These are phyloP conservation scores for Teratosphaeria zuluensis DNA, from an alignment of 2,329 filamentous ascomycete genomes.

Conservation along the genomic window DNA sequence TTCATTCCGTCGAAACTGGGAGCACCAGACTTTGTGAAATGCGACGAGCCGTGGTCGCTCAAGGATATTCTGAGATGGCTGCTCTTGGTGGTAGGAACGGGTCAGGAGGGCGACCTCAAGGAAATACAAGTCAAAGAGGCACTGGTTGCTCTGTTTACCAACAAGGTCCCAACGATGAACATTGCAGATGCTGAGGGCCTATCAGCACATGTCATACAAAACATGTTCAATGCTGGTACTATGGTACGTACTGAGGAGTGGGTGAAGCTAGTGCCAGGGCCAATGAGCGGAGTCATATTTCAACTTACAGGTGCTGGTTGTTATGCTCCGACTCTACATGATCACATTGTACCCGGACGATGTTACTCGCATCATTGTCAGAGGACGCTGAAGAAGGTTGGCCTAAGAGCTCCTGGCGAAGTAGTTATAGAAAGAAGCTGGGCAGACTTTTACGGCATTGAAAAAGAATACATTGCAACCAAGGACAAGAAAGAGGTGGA, in stretches of 20 bases:
- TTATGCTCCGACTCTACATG: conserved; percentile 76
- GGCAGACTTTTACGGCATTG: conserved; percentile 79
- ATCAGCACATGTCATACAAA: conserved; percentile 63
- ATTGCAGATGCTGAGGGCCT: conserved; percentile 90
- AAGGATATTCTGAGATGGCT: conserved; percentile 83
- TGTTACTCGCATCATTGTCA: conserved; percentile 95
- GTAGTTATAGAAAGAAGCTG: conserved; percentile 51
- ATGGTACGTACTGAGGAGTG: conserved; percentile 89
- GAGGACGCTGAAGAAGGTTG: conserved; percentile 87
- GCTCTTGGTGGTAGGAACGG: conserved; percentile 61
- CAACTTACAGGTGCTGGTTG: conserved; percentile 87
- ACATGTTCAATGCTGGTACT: conserved; percentile 70
- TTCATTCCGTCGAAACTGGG: conserved; percentile 63
- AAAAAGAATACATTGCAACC: conserved; percentile 62
- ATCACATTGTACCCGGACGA: conserved; percentile 55
- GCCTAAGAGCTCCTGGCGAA: conserved; percentile 62
- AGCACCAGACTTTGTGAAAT: conserved; percentile 71
- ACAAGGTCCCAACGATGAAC: conserved; percentile 97
- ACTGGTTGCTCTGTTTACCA: conserved; percentile 77
- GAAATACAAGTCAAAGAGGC: conserved; percentile 79
- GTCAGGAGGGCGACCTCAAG: conserved; percentile 81
- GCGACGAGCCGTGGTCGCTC: conserved; percentile 83
- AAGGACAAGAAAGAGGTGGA: conserved; percentile 80
- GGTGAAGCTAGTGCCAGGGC: conserved; percentile 79
- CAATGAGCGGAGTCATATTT: conserved; percentile 81